A percentile compares a stretch with the other conserved stretches of the same genome.
These are phyloP conservation scores for Saccharomycopsis malanga DNA, from an alignment of 805 yeast species.

Conservation along the genomic window DNA sequence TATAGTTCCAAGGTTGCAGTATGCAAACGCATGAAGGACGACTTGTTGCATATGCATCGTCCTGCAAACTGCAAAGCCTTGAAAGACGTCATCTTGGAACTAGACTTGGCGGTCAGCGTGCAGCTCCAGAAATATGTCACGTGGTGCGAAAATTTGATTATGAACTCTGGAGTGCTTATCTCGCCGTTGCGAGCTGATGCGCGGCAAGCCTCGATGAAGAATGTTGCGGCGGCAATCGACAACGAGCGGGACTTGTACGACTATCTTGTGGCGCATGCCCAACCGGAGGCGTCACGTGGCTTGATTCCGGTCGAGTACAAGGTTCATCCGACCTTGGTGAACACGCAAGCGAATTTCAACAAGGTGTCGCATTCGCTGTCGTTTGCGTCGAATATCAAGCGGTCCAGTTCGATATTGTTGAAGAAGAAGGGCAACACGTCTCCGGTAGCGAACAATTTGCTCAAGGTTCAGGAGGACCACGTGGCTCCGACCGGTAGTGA, in stretches of 20 bases:
- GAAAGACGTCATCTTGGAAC: conserved; percentile 72
- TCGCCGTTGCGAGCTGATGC: conserved; percentile 57
- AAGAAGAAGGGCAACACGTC: conserved; percentile 9
- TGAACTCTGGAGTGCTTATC: conserved; percentile 79
- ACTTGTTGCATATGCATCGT: conserved; percentile 62
- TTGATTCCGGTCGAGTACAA: conserved; percentile 64
- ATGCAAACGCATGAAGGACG: conserved; percentile 68
- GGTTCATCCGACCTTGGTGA: conserved; percentile 57
- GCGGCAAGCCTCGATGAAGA: conserved; percentile 60
- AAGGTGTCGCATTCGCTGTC: not conserved
- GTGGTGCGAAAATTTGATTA: conserved; percentile 72
- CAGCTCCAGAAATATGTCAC: conserved; percentile 87
- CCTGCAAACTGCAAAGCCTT: conserved; percentile 69
- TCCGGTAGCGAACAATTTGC: not conserved
- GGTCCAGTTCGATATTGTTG: conserved; percentile 10
- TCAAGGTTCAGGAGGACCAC: conserved; percentile 4
- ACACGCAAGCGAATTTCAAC: conserved; percentile 26
- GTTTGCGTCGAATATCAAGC: conserved; percentile 18
- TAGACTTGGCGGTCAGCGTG: conserved; percentile 83
- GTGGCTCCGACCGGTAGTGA: not conserved
- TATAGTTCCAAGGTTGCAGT: conserved; percentile 69
- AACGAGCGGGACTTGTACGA: conserved; percentile 77
- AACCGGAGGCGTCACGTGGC: conserved; percentile 32
- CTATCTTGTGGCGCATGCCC: conserved; percentile 46
- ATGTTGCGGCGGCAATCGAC: conserved; percentile 69